Conservation (phyloP, 2,329 filamentous ascomycete species). For the Paecilomyces formosus region DNA sequence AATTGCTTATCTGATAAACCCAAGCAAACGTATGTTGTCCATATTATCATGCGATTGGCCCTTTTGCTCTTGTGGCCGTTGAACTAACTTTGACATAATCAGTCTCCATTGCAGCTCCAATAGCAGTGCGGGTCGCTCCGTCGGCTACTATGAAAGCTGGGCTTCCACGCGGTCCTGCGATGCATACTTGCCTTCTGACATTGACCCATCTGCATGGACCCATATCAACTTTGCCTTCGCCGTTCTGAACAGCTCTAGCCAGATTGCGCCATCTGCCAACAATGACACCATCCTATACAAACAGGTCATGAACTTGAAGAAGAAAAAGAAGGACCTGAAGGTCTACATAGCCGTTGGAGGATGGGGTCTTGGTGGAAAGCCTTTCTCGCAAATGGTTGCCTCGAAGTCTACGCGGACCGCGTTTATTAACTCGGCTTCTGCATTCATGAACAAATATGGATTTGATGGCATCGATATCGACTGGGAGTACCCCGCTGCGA, state of each 20-base stretch:
- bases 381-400: constrained; percentile 13
- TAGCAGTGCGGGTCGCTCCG: constrained; percentile 6
- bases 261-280: constrained; percentile 7
- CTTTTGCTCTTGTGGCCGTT: background rate
- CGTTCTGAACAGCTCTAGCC: constrained; percentile 4
- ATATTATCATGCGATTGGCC: background rate
- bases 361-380: constrained; percentile 30
- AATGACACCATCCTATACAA: constrained; percentile 7
- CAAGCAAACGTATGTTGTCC: background rate
- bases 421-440: constrained; percentile 29
- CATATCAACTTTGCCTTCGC: constrained; percentile 4
- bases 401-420: constrained; percentile 9
- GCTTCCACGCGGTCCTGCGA: constrained; percentile 12
- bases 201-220: background rate
- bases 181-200: constrained; percentile 4
- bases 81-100: background rate
- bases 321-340: constrained; percentile 26
- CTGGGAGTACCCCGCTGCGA: constrained; percentile 36
- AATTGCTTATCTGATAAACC: background rate
- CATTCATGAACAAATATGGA: constrained; percentile 35
- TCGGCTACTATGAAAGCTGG: constrained; percentile 32
- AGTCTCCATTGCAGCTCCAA: background rate
- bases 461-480: constrained; percentile 44
- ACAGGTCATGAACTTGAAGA: background rate
- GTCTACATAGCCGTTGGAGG: constrained; percentile 35